A percentile compares a stretch with the other conserved stretches of the same genome.
These are phyloP conservation scores for Pyronema omphalodes DNA, from an alignment of 495 filamentous ascomycete genomes.

Conservation along the genomic window DNA sequence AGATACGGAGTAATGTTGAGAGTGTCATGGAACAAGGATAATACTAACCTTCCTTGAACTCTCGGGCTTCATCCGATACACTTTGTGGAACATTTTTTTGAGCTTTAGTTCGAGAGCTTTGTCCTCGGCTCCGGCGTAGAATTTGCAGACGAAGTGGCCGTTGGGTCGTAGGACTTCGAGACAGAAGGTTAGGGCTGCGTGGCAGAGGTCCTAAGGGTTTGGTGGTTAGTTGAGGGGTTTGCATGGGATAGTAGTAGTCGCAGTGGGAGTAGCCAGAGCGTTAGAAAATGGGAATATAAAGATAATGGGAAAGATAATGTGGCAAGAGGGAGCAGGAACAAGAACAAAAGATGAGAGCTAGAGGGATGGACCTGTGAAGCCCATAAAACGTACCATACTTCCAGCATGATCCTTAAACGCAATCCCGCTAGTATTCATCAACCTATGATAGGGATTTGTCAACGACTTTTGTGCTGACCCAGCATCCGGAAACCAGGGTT, in stretches of 20 bases:
- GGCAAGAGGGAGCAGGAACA: background rate
- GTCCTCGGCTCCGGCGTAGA: constrained; percentile 81
- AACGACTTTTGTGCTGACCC: constrained; percentile 68
- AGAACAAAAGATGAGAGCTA: background rate
- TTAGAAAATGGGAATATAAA: too few species aligned
- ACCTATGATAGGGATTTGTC: constrained; percentile 84
- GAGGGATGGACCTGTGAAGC: too few species aligned
- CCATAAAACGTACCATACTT: constrained; percentile 58
- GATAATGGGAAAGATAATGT: background rate
- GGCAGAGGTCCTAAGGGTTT: constrained; percentile 57
- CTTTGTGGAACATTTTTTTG: constrained; percentile 54
- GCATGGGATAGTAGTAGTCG: background rate
- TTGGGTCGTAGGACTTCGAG: constrained; percentile 63
- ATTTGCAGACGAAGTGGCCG: constrained; percentile 92
- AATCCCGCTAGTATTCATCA: constrained; percentile 96
- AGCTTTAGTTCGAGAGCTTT: constrained; percentile 53
- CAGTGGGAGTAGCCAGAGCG: background rate
- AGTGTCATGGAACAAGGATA: background rate
- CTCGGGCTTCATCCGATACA: constrained; percentile 73
- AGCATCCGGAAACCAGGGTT: constrained; percentile 67
- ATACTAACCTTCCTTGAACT: constrained; percentile 63
- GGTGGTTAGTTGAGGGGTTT: background rate
- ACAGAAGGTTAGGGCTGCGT: constrained; percentile 63
- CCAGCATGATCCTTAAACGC: constrained; percentile 72
- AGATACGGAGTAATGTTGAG: background rate